Conservation (phyloP, 225 moss, liverwort and hornwort species). For the Straminergon stramineum region DNA sequence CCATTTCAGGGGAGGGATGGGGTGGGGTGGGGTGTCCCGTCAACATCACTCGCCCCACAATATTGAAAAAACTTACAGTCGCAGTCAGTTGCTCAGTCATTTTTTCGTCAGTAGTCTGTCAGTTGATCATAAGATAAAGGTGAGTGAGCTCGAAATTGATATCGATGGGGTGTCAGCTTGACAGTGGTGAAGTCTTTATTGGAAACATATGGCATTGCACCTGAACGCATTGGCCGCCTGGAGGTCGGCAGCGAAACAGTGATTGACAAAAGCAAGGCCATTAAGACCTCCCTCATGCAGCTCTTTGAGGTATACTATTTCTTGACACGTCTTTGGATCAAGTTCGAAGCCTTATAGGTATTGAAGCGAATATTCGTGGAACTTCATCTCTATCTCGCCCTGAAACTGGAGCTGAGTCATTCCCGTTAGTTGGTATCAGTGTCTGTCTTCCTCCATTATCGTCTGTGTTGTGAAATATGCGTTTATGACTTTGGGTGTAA, state of each 20-base stretch:
- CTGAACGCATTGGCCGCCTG: slow-evolving; percentile 74
- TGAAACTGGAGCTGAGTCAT: background rate
- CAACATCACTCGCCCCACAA: background rate
- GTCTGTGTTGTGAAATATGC: background rate
- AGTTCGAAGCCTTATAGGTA: background rate
- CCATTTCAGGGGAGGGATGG: background rate
- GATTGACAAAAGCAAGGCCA: slow-evolving; percentile 94
- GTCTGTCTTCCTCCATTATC: background rate
- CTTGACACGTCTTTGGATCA: background rate
- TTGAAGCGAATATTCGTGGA: background rate
- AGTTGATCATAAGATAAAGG: background rate
- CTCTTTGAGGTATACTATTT: slow-evolving; percentile 53
- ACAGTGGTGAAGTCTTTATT: slow-evolving; percentile 50
- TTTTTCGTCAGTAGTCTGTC: background rate
- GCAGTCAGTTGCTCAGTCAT: background rate
- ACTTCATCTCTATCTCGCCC: background rate
- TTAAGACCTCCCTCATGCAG: slow-evolving; percentile 83
- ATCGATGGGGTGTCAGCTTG: slow-evolving; percentile 14
- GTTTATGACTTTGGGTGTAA: background rate
- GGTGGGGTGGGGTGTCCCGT: background rate
- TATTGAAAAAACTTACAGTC: background rate
- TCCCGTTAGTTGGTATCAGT: background rate
- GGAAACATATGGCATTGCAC: slow-evolving; percentile 71
- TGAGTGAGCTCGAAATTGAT: background rate
- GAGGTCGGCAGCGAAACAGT: slow-evolving; percentile 98